Evolutionary conservation across 768 basidiomycete genomes (phyloP).

Genomic region (Boletus pseudopeckii): DNA sequence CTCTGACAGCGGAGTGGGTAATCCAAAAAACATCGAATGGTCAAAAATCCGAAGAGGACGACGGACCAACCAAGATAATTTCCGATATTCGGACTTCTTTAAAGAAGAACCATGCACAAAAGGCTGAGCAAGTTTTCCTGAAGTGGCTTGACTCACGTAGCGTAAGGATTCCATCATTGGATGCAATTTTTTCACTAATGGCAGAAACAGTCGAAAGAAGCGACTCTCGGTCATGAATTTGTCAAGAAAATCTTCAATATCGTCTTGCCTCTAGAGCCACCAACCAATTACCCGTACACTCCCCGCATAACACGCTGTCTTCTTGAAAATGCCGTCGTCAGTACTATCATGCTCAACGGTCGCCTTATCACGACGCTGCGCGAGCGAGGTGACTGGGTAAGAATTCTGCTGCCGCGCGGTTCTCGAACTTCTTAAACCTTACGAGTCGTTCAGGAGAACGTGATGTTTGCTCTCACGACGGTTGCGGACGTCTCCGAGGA

Average conservation of each 20-base stretch:
- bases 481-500: slow-evolving; percentile 65
- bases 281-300: slow-evolving; percentile 43
- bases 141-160: slow-evolving; percentile 50
- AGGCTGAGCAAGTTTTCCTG: slow-evolving; percentile 58
- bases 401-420: slow-evolving; percentile 6
- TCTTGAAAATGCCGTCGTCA: slow-evolving; percentile 54
- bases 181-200: neutral
- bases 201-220: slow-evolving; percentile 13
- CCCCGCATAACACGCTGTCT: slow-evolving; percentile 55
- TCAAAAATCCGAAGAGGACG: slow-evolving; percentile 15
- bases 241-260: slow-evolving; percentile 56
- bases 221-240: slow-evolving; percentile 43
- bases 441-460: slow-evolving; percentile 27
- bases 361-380: slow-evolving; percentile 54
- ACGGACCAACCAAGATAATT: slow-evolving; percentile 33
- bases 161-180: slow-evolving; percentile 1
- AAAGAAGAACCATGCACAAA: slow-evolving; percentile 41
- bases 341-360: slow-evolving; percentile 57
- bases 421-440: neutral
- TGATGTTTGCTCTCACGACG: slow-evolving; percentile 48
- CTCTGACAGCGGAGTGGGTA: slow-evolving; percentile 47
- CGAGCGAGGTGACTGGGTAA: slow-evolving; percentile 66
- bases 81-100: slow-evolving; percentile 39
- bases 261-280: slow-evolving; percentile 42
- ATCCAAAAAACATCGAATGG: slow-evolving; percentile 1